Percentiles rank a stretch among this genome's conserved stretches.
These are phyloP conservation scores for Flagelloscypha sp. DNA, from an alignment of 768 basidiomycete species.

Conservation along the genomic window DNA sequence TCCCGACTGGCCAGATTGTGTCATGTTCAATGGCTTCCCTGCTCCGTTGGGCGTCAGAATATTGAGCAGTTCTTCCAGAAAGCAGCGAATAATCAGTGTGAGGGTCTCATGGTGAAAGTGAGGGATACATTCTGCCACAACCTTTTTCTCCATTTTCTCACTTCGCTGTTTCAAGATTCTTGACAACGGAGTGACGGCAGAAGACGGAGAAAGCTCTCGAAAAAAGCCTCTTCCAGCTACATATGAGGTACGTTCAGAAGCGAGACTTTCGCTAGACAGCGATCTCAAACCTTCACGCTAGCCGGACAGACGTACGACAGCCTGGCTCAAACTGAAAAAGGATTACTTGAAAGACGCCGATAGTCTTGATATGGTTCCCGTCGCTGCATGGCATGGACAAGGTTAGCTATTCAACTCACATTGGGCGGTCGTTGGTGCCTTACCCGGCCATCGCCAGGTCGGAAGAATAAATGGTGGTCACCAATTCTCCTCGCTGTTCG, in stretches of 20 bases:
- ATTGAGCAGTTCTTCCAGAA: constrained; percentile 71
- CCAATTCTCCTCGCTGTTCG: constrained; percentile 76
- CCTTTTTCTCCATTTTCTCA: no score
- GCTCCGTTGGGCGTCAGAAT: constrained; percentile 48
- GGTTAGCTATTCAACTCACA: no score
- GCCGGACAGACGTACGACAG: constrained; percentile 76
- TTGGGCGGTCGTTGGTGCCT: no score
- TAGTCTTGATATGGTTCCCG: constrained; percentile 60
- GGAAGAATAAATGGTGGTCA: constrained; percentile 90
- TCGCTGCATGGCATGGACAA: constrained; percentile 85
- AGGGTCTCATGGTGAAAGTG: constrained; percentile 93
- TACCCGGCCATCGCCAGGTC: no score
- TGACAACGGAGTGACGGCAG: constrained; percentile 39
- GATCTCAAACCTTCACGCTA: background rate
- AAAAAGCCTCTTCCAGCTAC: constrained; percentile 73
- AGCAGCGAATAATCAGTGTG: constrained; percentile 70
- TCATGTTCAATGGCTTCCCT: constrained; percentile 67
- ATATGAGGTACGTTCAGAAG: constrained; percentile 53
- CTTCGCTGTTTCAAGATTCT: constrained; percentile 54
- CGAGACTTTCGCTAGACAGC: constrained; percentile 4
- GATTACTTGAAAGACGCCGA: constrained; percentile 85
- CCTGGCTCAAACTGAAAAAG: constrained; percentile 90
- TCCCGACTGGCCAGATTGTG: constrained; percentile 49
- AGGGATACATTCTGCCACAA: constrained; percentile 10
- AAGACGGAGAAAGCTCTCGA: constrained; percentile 29